phyloP scores from a whole-genome alignment of 148 eudicot genomes.

The Rhododendron vialii region DNA sequence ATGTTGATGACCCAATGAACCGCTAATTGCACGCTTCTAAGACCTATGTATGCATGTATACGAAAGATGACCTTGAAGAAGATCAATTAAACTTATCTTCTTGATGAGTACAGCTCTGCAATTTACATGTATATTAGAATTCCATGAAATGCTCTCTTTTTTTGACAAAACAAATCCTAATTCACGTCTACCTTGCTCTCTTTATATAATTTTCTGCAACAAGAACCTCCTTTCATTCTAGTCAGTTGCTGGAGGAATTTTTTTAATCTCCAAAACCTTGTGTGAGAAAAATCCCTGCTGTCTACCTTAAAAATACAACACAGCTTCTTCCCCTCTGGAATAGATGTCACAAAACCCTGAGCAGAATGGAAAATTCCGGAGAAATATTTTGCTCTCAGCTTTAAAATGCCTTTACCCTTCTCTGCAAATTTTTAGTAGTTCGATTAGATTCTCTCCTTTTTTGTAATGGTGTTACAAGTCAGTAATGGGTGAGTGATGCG shows the following conservation, averaged over 20 bases:
- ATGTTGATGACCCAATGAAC: too few relatives aligned
- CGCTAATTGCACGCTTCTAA: too few relatives aligned
- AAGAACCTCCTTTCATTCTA: not conserved
- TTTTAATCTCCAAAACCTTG: not conserved
- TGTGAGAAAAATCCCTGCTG: not conserved
- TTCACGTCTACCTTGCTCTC: not conserved
- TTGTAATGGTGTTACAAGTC: not conserved
- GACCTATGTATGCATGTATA: too few relatives aligned
- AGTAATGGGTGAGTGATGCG: not conserved
- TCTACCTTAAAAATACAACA: not conserved
- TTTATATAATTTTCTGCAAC: not conserved
- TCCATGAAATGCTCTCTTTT: not conserved
- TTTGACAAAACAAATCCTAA: not conserved
- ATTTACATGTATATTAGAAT: too few relatives aligned
- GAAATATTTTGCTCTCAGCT: not conserved
- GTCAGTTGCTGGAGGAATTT: not conserved
- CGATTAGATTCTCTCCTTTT: not conserved
- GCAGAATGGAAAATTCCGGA: not conserved
- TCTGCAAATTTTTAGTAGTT: not conserved
- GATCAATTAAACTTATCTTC: too few relatives aligned
- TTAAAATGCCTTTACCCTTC: not conserved
- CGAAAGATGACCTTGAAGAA: too few relatives aligned
- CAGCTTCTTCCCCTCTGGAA: constrained; percentile 6
- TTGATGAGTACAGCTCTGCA: not conserved
- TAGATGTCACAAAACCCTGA: not conserved